Percentiles rank a stretch among this genome's conserved stretches.
These are phyloP conservation scores for Diatrype stigma DNA, from an alignment of 2,329 filamentous ascomycete species.

Conservation along the genomic window DNA sequence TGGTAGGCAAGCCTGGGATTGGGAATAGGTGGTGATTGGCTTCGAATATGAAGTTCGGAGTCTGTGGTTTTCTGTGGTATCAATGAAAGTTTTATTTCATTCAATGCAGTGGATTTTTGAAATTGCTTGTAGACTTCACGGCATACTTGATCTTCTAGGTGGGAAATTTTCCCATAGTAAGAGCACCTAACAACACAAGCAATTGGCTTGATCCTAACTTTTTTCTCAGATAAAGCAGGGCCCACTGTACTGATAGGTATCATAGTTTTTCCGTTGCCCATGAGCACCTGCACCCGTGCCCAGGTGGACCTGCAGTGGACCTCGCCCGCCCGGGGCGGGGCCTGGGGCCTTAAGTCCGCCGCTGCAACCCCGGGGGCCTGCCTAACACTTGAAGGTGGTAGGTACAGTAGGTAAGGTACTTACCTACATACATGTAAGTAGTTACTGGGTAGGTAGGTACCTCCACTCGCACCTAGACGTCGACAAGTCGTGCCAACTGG, in stretches of 20 bases:
- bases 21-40: too few species aligned
- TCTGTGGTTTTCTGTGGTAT: too few species aligned
- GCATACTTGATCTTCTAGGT: background rate
- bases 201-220: background rate
- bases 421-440: too few species aligned
- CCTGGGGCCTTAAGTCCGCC: too few species aligned
- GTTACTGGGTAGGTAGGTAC: too few species aligned
- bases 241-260: background rate
- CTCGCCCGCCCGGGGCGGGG: too few species aligned
- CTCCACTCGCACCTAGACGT: too few species aligned
- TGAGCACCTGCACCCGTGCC: too few species aligned
- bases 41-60: background rate
- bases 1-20: background rate
- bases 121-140: background rate
- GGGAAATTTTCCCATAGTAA: background rate
- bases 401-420: too few species aligned
- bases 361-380: too few species aligned
- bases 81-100: background rate
- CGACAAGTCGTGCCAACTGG: background rate
- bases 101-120: background rate
- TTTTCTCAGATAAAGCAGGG: background rate
- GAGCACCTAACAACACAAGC: background rate
- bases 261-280: background rate
- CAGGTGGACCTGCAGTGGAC: too few species aligned
- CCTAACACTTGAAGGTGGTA: too few species aligned